Evolutionary conservation across 2,329 filamentous ascomycete genomes (phyloP).

Genomic region (Paracorniculantispora psalliotae): DNA sequence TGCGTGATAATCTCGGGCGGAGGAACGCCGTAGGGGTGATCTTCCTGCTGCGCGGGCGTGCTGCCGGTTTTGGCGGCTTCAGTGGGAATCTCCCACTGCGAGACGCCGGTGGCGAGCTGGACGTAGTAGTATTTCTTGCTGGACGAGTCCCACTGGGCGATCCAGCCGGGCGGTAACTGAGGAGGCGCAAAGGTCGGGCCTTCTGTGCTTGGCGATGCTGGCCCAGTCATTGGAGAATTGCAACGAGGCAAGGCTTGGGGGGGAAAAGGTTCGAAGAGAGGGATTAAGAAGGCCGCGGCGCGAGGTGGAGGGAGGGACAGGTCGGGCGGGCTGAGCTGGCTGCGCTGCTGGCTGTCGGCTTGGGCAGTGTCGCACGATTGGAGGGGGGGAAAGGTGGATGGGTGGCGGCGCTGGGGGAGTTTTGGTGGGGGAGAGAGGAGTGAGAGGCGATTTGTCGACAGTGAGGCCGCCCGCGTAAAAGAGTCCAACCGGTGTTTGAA

Average conservation of each 20-base stretch:
- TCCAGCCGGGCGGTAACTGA: constrained; percentile 60
- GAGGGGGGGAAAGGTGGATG: constrained; percentile 6
- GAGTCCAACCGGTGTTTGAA: not conserved
- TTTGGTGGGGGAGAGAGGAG: not conserved
- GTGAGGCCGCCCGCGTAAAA: not conserved
- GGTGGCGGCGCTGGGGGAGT: not conserved
- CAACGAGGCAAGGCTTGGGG: constrained; percentile 17
- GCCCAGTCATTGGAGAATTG: constrained; percentile 49
- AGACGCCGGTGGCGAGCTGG: constrained; percentile 65
- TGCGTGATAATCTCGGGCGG: constrained; percentile 56
- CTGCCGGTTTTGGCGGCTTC: constrained; percentile 57
- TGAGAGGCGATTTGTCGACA: not conserved
- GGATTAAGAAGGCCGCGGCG: constrained; percentile 8
- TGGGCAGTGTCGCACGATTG: constrained; percentile 18
- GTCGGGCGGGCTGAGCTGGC: constrained; percentile 12
- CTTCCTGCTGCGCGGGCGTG: constrained; percentile 49
- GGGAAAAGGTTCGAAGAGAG: constrained; percentile 8
- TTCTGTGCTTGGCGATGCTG: constrained; percentile 53
- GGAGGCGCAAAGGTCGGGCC: constrained; percentile 58
- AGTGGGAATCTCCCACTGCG: constrained; percentile 70
- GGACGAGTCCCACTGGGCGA: constrained; percentile 62
- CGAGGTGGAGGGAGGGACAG: constrained; percentile 16
- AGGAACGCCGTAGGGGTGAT: constrained; percentile 60
- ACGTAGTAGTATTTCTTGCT: constrained; percentile 67
- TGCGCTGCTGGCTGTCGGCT: constrained; percentile 21